Evolutionary conservation across 2,329 filamentous ascomycete genomes (phyloP).

Genomic region (Trichoderma afroharzianum): DNA sequence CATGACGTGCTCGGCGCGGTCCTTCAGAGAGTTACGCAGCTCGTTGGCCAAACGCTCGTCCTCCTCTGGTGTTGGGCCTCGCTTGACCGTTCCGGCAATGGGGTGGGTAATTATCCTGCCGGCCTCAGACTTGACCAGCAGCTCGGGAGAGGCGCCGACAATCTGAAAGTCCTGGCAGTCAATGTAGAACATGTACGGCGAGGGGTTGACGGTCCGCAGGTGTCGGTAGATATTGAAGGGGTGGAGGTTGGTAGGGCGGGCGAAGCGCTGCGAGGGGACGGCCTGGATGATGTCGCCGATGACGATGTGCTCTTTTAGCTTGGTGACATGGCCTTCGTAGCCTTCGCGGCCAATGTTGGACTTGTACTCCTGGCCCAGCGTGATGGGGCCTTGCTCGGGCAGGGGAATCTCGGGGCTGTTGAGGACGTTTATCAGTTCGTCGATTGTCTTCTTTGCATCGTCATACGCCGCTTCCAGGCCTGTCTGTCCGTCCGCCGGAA

Average conservation of each 20-base stretch:
- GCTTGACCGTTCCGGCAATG: conserved; percentile 91
- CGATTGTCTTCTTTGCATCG: conserved; percentile 61
- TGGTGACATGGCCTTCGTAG: conserved; percentile 85
- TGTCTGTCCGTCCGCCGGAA: conserved; percentile 51
- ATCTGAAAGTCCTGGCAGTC: conserved; percentile 91
- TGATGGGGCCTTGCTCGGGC: conserved; percentile 70
- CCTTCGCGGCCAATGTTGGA: conserved; percentile 89
- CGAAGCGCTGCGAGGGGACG: conserved; percentile 90
- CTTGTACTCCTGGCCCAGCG: conserved; percentile 71
- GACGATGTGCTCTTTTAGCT: conserved; percentile 85
- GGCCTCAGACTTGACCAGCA: conserved; percentile 85
- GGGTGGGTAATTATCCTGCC: conserved; percentile 92
- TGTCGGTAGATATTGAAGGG: conserved; percentile 98
- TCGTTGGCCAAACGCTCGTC: conserved; percentile 76
- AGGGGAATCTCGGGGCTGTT: conserved; percentile 72
- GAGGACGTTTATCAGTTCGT: conserved; percentile 66
- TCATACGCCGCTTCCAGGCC: conserved; percentile 62
- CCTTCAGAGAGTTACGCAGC: conserved; percentile 74
- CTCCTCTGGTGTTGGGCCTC: conserved; percentile 75
- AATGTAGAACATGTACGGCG: conserved; percentile 95
- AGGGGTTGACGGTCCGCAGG: conserved; percentile 94
- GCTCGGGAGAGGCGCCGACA: conserved; percentile 89
- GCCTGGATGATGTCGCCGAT: conserved; percentile 96
- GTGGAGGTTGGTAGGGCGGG: conserved; percentile 83
- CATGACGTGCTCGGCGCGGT: conserved; percentile 53